Base-by-base conservation (phyloP, 2,329 filamentous ascomycete genomes). In the Lachnellula hyalina region DNA sequence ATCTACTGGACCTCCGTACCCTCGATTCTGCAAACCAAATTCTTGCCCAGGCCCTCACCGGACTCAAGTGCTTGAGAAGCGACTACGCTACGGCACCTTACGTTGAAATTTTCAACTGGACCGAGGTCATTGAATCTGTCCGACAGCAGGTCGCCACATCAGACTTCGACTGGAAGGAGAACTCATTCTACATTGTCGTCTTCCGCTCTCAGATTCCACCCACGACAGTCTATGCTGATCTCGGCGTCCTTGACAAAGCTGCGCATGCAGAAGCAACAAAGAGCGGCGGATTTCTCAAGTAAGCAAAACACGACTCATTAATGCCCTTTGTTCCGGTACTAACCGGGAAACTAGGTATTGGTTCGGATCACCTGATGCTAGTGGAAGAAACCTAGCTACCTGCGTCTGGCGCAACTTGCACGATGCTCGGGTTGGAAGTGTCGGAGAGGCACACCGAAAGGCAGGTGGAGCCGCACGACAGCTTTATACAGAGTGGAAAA, bases 201-300 rank as follows among this genome's bases (percentile, higher is more conserved):
- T 96, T 96, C 72, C 81, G 89, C 15, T 93, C 88, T 5, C 80
- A 78, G 60, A 82, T 96, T 53, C 83, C 84, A 38, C 76, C 80
- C 2, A 80, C 77, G 12, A 87, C 86, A 1, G 83, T 90, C 59
- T 83, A 83, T 56, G 80, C 81, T 11, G 78, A 86, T 55, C 78
- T 96, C 40, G 85, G 85, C 41, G 77, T 78, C 25, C 77, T 96
- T 34, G 92, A 96, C 71, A 85, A 86, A 67, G 83, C 83, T 56
- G 88, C 88, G 6, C 91, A 96, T 69, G 78, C 81, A 23, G 91
- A 96, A 70, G 92, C 92, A 12, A 86, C 85, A 17, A 79, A 79
- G 40, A 89, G 84, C 65, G 91, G 91, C 5, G 90, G 90, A 0
- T 81, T 96, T 67, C 73, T 96, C 67, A 96, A 96, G 81, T 84